Evolutionary conservation across 2,329 filamentous ascomycete genomes (phyloP).

Genomic region (Microdochium paspali): DNA sequence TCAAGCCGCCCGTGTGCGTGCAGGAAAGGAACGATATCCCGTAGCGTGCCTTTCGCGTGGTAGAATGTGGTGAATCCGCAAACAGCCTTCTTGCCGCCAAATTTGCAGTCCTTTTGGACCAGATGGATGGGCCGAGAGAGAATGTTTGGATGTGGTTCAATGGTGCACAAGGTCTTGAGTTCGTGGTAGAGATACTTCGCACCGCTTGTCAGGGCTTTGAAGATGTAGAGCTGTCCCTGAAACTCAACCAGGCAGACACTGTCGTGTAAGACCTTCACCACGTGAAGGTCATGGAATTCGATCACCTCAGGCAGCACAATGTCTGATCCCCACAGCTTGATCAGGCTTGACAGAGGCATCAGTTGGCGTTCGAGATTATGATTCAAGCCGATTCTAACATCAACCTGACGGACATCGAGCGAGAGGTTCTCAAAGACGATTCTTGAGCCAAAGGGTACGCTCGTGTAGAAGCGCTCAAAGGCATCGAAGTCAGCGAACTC

Average conservation of each 20-base stretch:
- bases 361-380: constrained; percentile 45
- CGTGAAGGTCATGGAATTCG: constrained; percentile 38
- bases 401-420: constrained; percentile 32
- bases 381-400: constrained; percentile 36
- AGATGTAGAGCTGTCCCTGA: constrained; percentile 32
- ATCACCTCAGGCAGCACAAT: constrained; percentile 33
- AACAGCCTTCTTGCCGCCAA: constrained; percentile 45
- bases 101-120: constrained; percentile 44
- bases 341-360: constrained; percentile 30
- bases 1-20: constrained; percentile 33
- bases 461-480: constrained; percentile 27
- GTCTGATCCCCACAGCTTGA: constrained; percentile 30
- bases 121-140: constrained; percentile 42
- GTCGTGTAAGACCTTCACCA: constrained; percentile 46
- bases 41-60: constrained; percentile 42
- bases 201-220: constrained; percentile 49
- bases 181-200: constrained; percentile 55
- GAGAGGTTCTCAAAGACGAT: constrained; percentile 44
- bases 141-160: constrained; percentile 42
- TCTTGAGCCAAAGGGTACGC: constrained; percentile 45
- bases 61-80: constrained; percentile 48
- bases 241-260: constrained; percentile 46
- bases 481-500: constrained; percentile 18
- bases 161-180: constrained; percentile 41
- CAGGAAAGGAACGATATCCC: constrained; percentile 43